These are phyloP conservation scores for Trichoderma koningiopsis DNA, from an alignment of 2,329 filamentous ascomycete genomes.

Conservation along the genomic window DNA sequence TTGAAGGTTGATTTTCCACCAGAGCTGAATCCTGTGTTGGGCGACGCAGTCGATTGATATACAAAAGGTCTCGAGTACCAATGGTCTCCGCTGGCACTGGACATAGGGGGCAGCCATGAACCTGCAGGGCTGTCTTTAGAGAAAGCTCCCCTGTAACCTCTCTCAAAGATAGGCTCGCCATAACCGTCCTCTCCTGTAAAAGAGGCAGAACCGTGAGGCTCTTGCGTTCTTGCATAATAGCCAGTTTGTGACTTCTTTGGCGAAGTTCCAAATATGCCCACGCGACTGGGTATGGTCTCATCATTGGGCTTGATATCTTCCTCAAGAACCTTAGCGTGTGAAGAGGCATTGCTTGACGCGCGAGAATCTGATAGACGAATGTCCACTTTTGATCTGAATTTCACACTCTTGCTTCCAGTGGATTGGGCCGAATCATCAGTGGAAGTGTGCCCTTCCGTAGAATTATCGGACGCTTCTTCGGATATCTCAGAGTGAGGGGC, in stretches of 20 bases:
- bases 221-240: neutral
- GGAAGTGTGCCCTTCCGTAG: conserved; percentile 22
- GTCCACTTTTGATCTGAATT: conserved; percentile 32
- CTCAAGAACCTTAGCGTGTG: conserved; percentile 3
- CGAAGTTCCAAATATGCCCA: conserved; percentile 18
- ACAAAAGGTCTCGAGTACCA: neutral
- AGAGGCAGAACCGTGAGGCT: neutral
- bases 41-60: neutral
- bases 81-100: neutral
- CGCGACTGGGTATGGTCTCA: conserved; percentile 7
- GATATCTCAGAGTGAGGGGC: neutral
- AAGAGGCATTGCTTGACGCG: conserved; percentile 25
- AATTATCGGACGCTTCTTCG: conserved; percentile 9
- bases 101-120: conserved; percentile 5
- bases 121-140: conserved; percentile 7
- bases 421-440: conserved; percentile 25
- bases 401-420: conserved; percentile 33
- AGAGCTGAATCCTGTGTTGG: conserved; percentile 1
- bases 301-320: conserved; percentile 19
- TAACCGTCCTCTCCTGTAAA: neutral
- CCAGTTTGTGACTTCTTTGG: conserved; percentile 13
- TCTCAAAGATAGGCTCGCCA: neutral
- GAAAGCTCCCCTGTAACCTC: conserved; percentile 15
- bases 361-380: conserved; percentile 27
- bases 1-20: conserved; percentile 16